These are phyloP conservation scores for Luzula sylvatica DNA, from an alignment of 176 grass and related monocot genomes.

Conservation along the genomic window DNA sequence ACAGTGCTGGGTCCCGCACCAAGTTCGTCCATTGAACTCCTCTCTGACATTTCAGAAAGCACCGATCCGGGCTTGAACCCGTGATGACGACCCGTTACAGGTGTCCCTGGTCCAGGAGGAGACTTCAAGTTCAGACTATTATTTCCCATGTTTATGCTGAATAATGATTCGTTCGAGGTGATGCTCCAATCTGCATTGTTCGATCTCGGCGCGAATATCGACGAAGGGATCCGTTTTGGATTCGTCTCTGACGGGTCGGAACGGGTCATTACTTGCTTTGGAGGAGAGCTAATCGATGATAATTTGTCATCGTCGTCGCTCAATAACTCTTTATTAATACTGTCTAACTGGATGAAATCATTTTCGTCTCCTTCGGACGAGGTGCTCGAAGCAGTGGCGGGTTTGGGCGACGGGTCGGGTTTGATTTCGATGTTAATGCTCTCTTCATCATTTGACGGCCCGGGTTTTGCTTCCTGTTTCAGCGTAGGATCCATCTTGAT, in stretches of 20 bases:
- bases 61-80: not conserved
- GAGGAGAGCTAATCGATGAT: not conserved
- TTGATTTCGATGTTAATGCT: too few species aligned
- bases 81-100: not conserved
- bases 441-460: too few species aligned
- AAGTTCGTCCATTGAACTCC: not conserved
- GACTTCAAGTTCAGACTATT: not conserved
- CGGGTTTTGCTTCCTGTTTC: too few species aligned
- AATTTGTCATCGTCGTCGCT: not conserved
- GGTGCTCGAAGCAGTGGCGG: too few species aligned
- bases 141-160: constrained; percentile 11
- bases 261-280: not conserved
- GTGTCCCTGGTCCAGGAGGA: too few species aligned
- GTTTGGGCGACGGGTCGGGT: too few species aligned
- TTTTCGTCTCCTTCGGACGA: constrained; percentile 3
- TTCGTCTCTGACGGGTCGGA: not conserved
- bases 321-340: not conserved
- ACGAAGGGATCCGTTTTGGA: not conserved
- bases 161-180: constrained; percentile 13
- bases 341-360: constrained; percentile 19
- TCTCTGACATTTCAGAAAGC: not conserved
- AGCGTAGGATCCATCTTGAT: too few species aligned
- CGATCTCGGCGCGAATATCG: constrained; percentile 9
- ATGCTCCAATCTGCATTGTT: constrained; percentile 5
- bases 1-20: not conserved